Evolutionary conservation across 306 rosid species (phyloP).

Genomic region (Acacia confusa): DNA sequence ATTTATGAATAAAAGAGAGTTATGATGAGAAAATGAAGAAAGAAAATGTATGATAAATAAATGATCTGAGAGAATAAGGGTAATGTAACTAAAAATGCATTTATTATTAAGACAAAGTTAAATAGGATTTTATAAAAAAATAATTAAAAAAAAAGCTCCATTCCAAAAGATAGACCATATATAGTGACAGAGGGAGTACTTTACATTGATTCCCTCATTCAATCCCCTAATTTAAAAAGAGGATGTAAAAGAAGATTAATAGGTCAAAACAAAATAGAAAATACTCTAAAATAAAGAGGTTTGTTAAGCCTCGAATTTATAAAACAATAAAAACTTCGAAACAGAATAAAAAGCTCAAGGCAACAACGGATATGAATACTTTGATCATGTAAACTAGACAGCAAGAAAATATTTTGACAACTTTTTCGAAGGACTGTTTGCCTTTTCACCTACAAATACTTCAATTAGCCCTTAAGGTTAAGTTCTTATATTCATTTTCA

Average conservation of each 20-base stretch:
- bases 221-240: neutral
- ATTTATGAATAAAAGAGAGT: too few species aligned
- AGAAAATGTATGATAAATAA: too few species aligned
- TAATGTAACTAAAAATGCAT: too few species aligned
- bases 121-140: too few species aligned
- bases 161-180: too few species aligned
- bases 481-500: neutral
- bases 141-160: too few species aligned
- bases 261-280: neutral
- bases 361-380: neutral
- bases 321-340: neutral
- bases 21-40: too few species aligned
- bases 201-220: neutral
- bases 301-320: neutral
- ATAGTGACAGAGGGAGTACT: too few species aligned
- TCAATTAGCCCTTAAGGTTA: neutral
- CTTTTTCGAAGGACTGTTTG: neutral
- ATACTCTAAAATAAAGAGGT: neutral
- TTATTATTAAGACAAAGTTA: too few species aligned
- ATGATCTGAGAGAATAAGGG: too few species aligned
- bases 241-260: neutral
- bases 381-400: neutral
- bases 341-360: neutral
- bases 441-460: neutral
- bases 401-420: neutral